Evolutionary conservation across 108 stramenopile genomes (phyloP).

Genomic region (Hondaea fermentalgiana): DNA sequence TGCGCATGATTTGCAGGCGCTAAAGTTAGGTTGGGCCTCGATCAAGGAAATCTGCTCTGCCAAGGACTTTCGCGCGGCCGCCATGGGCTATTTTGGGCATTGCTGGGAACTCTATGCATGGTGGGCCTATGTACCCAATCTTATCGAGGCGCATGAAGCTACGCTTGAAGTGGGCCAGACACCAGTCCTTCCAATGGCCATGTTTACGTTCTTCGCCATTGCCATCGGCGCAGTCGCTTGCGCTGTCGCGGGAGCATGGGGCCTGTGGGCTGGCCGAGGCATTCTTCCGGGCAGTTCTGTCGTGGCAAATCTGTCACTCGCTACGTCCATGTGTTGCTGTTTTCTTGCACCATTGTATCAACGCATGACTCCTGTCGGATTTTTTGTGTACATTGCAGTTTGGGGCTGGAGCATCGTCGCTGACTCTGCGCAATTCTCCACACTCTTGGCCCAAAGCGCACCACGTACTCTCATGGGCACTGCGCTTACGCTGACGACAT

Average conservation of each 20-base stretch:
- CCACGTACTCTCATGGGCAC: constrained; percentile 29
- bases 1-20: neutral
- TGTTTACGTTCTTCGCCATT: neutral
- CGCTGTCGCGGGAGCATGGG: neutral
- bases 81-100: constrained; percentile 42
- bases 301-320: neutral
- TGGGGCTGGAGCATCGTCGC: constrained; percentile 42
- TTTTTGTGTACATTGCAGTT: constrained; percentile 18
- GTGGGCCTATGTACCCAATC: constrained; percentile 34
- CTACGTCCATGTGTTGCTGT: neutral
- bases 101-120: constrained; percentile 50
- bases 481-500: constrained; percentile 34
- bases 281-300: neutral
- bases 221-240: neutral
- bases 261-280: neutral
- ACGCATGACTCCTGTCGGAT: neutral
- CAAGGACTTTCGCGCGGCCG: constrained; percentile 21
- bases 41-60: neutral
- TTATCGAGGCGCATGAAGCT: constrained; percentile 22
- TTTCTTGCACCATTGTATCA: neutral
- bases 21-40: neutral
- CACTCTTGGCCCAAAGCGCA: constrained; percentile 23
- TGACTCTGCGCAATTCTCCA: constrained; percentile 43
- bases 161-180: neutral
- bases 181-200: neutral